Evolutionary conservation across 148 eudicot genomes (phyloP).

Genomic region (Camellia sinensis): DNA sequence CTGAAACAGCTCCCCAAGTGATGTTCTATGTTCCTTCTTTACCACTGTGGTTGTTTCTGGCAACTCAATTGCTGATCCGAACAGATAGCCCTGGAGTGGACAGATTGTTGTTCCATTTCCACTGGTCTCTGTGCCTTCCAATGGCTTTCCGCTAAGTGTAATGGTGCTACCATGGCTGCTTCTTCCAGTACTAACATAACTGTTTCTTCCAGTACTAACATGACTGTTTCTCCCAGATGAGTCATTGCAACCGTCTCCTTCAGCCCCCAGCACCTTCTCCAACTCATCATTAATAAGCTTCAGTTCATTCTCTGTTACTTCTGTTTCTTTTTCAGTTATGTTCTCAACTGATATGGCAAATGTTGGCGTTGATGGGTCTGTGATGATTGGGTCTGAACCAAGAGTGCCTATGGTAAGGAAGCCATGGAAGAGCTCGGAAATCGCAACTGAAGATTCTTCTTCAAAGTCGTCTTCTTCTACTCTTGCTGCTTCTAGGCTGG

Average conservation of each 20-base stretch:
- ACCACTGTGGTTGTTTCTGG: constrained; percentile 41
- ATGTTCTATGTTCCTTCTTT: constrained; percentile 60
- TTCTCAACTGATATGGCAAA: constrained; percentile 63
- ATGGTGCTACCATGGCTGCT: constrained; percentile 72
- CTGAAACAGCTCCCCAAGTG: constrained; percentile 84
- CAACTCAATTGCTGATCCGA: constrained; percentile 65
- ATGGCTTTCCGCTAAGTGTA: constrained; percentile 59
- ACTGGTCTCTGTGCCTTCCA: constrained; percentile 45
- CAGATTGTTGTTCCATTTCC: constrained; percentile 40
- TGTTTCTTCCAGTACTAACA: constrained; percentile 17
- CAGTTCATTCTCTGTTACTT: constrained; percentile 67
- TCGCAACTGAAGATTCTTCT: constrained; percentile 42
- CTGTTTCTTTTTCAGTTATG: constrained; percentile 56
- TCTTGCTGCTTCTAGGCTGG: constrained; percentile 43
- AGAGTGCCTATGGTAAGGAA: constrained; percentile 90
- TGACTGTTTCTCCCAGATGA: constrained; percentile 77
- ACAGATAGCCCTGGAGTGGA: constrained; percentile 76
- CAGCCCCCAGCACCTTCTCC: constrained; percentile 70
- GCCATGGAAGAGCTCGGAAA: constrained; percentile 72
- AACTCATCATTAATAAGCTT: constrained; percentile 78
- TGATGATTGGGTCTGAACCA: constrained; percentile 44
- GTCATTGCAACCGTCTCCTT: constrained; percentile 50
- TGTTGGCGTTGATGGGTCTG: constrained; percentile 75
- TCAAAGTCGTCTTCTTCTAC: constrained; percentile 47
- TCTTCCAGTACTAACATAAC: constrained; percentile 46